Conservation (phyloP, 306 rosid genomes). For the Macrotyloma uniflorum region DNA sequence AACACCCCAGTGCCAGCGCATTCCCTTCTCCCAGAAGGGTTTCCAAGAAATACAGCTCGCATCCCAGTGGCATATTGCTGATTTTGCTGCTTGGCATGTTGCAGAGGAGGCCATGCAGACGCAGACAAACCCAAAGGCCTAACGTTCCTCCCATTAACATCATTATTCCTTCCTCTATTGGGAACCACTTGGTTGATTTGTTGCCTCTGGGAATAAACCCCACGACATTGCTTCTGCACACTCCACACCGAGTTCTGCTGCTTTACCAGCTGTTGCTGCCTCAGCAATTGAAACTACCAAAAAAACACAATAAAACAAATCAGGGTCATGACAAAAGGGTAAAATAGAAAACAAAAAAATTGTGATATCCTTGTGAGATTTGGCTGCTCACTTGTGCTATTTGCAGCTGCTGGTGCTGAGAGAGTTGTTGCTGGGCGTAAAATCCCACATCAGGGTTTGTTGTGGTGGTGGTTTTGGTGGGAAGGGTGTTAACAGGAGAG, state of each 20-base stretch:
- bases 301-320: background rate
- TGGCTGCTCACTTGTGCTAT: constrained; percentile 51
- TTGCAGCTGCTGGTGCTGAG: constrained; percentile 62
- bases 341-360: background rate
- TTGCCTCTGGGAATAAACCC: constrained; percentile 42
- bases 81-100: constrained; percentile 49
- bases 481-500: constrained; percentile 37
- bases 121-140: constrained; percentile 53
- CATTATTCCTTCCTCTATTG: constrained; percentile 36
- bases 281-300: constrained; percentile 57
- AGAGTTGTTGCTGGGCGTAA: constrained; percentile 48
- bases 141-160: constrained; percentile 10
- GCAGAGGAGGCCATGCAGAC: constrained; percentile 79
- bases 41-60: constrained; percentile 59
- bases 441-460: constrained; percentile 38
- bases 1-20: constrained; percentile 91
- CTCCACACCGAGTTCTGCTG: constrained; percentile 49
- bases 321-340: background rate
- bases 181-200: constrained; percentile 13
- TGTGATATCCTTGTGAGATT: background rate
- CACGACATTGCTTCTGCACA: constrained; percentile 36
- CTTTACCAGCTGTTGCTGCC: constrained; percentile 60
- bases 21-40: constrained; percentile 47
- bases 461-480: constrained; percentile 3
- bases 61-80: constrained; percentile 48